Conservation (phyloP, 768 basidiomycete genomes). For the Boletus tylopilopsis region DNA sequence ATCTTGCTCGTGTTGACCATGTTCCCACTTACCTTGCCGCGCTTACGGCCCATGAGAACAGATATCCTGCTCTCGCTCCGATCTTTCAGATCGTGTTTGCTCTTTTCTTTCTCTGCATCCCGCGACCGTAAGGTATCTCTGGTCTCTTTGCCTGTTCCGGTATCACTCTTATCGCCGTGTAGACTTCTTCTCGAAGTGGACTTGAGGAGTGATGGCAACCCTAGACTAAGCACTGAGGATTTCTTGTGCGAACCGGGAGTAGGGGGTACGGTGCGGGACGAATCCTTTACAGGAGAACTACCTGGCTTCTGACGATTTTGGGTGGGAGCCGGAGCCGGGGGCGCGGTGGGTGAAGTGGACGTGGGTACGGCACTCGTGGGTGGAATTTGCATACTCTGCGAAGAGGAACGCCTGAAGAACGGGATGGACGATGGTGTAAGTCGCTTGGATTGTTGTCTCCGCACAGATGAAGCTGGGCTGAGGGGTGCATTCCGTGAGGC, state of each 20-base stretch:
- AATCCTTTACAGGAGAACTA: conserved; percentile 52
- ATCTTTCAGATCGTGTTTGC: conserved; percentile 77
- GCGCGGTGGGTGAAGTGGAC: conserved; percentile 50
- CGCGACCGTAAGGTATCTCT: conserved; percentile 49
- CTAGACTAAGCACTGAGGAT: conserved; percentile 77
- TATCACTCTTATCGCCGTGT: conserved; percentile 51
- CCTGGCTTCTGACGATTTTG: conserved; percentile 42
- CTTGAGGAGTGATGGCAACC: conserved; percentile 79
- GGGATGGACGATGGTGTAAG: conserved; percentile 91
- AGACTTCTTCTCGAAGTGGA: conserved; percentile 81
- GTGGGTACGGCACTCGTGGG: conserved; percentile 38
- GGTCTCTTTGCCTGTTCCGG: conserved; percentile 41
- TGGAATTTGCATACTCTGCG: conserved; percentile 77
- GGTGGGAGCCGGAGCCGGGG: conserved; percentile 40
- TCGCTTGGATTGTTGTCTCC: conserved; percentile 66
- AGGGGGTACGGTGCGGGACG: conserved; percentile 48
- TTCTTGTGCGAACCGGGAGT: conserved; percentile 70
- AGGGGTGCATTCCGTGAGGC: conserved; percentile 58
- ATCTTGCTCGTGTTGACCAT: background rate
- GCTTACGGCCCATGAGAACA: conserved; percentile 79
- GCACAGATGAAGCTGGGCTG: conserved; percentile 68
- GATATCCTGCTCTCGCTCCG: conserved; percentile 89
- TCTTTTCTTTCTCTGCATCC: conserved; percentile 45
- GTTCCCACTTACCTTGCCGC: conserved; percentile 74
- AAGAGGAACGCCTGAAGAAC: conserved; percentile 89